A percentile compares a stretch with the other conserved stretches of the same genome.
Conservation (phyloP, 2,329 filamentous ascomycete genomes). For the Grosmannia clavigera region DNA sequence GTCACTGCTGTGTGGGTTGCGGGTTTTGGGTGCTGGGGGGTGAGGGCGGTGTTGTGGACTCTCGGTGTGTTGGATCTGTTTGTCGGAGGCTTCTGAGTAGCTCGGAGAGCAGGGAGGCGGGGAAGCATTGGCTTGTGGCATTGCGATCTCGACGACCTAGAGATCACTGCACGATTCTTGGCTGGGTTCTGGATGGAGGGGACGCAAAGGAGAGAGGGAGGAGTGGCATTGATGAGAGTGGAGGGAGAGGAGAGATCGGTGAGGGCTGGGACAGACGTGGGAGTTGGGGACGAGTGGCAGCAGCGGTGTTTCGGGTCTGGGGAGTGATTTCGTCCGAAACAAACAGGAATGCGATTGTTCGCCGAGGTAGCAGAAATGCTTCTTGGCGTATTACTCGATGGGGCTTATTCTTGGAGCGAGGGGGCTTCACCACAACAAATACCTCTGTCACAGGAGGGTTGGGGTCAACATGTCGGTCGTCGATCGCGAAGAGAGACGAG, state of each 20-base stretch:
- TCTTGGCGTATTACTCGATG: constrained; percentile 83
- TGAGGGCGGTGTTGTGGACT: constrained; percentile 4
- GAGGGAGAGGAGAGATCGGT: constrained; percentile 18
- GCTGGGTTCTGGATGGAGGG: neutral
- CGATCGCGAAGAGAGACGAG: constrained; percentile 16
- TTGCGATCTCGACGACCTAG: constrained; percentile 7
- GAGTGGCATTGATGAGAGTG: neutral
- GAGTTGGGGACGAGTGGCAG: neutral
- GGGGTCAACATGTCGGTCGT: constrained; percentile 13
- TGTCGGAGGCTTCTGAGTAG: constrained; percentile 4
- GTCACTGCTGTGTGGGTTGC: constrained; percentile 16
- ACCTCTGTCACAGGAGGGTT: constrained; percentile 24
- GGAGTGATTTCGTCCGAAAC: constrained; percentile 72
- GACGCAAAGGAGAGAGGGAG: constrained; percentile 7
- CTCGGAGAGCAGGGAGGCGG: neutral
- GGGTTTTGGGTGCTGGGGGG: constrained; percentile 10
- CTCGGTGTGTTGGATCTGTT: neutral
- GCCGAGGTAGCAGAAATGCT: constrained; percentile 20
- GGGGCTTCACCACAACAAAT: constrained; percentile 30
- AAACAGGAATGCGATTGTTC: constrained; percentile 98
- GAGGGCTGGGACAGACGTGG: neutral
- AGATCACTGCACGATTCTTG: neutral
- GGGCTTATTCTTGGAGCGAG: constrained; percentile 99
- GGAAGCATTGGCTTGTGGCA: neutral
- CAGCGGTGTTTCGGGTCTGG: constrained; percentile 29